A percentile compares a stretch with the other conserved stretches of the same genome.
Conservation (phyloP, 495 filamentous ascomycete genomes). For the Trichocladium uniseriatum region DNA sequence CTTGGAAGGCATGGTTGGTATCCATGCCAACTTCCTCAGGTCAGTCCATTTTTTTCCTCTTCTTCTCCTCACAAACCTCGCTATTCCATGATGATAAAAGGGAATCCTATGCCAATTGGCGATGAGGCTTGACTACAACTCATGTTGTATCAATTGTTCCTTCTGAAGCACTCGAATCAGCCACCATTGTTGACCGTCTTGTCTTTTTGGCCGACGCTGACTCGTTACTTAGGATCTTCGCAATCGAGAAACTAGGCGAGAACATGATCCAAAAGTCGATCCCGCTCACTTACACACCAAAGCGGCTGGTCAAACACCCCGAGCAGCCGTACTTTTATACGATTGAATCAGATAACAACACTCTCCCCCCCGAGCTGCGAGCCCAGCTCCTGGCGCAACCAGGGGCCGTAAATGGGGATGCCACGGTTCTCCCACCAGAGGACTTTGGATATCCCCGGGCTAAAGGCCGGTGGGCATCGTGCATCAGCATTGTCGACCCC, state of each 20-base stretch:
- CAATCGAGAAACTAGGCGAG: conserved; percentile 74
- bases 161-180: conserved; percentile 27
- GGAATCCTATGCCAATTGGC: conserved; percentile 36
- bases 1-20: conserved; percentile 89
- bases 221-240: conserved; percentile 61
- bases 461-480: conserved; percentile 85
- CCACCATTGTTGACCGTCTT: background rate
- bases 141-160: conserved; percentile 44
- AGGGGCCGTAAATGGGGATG: conserved; percentile 32
- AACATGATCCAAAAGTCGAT: conserved; percentile 85
- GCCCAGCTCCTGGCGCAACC: conserved; percentile 48
- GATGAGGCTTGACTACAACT: conserved; percentile 36
- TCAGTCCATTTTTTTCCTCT: conserved; percentile 40
- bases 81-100: conserved; percentile 57
- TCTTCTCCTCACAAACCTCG: background rate
- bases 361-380: conserved; percentile 65
- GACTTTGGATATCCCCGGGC: conserved; percentile 86
- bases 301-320: conserved; percentile 77
- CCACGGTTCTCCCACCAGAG: conserved; percentile 57
- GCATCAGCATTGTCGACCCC: conserved; percentile 84
- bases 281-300: conserved; percentile 81
- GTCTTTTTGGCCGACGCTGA: conserved; percentile 14
- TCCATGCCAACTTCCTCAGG: conserved; percentile 83
- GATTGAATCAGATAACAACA: conserved; percentile 86
- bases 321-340: conserved; percentile 86